These are phyloP conservation scores for Xerocomellus dryophilus DNA, from an alignment of 768 basidiomycete species.

Conservation along the genomic window DNA sequence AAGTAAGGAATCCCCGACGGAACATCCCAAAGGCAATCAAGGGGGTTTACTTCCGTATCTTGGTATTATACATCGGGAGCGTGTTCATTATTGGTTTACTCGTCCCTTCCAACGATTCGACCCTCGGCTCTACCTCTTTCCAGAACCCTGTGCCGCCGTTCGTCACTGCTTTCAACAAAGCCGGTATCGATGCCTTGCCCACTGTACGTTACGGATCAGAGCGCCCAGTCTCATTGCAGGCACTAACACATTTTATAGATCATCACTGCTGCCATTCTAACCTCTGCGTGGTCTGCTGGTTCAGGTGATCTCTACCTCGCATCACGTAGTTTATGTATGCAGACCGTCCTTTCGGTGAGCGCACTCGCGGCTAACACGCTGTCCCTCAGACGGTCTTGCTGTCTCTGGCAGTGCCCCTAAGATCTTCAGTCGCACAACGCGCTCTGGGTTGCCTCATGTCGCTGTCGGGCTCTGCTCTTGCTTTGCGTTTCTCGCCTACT, in stretches of 20 bases:
- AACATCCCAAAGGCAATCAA: not conserved
- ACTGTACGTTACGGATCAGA: not conserved
- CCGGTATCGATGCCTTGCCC: not conserved
- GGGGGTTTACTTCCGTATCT: not conserved
- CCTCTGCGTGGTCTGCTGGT: not conserved
- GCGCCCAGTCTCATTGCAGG: too few relatives aligned
- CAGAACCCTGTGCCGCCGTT: not conserved
- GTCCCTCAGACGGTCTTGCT: constrained; percentile 50
- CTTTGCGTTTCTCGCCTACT: constrained; percentile 40
- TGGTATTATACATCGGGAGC: not conserved
- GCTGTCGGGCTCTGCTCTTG: constrained; percentile 27
- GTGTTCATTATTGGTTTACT: not conserved
- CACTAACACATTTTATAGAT: too few relatives aligned
- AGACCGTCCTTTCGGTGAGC: not conserved
- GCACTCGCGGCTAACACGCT: not conserved
- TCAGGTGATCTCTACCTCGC: not conserved
- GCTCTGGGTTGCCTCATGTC: constrained; percentile 44
- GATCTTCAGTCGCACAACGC: constrained; percentile 43
- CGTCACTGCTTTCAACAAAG: not conserved
- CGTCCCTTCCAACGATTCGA: not conserved
- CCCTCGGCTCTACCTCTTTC: too few relatives aligned
- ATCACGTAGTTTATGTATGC: not conserved
- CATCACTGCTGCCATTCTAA: too few relatives aligned
- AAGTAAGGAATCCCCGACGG: not conserved
- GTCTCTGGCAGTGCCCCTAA: constrained; percentile 51